phyloP scores from a whole-genome alignment of 768 basidiomycete species.

The Tremella yokohamensis region DNA sequence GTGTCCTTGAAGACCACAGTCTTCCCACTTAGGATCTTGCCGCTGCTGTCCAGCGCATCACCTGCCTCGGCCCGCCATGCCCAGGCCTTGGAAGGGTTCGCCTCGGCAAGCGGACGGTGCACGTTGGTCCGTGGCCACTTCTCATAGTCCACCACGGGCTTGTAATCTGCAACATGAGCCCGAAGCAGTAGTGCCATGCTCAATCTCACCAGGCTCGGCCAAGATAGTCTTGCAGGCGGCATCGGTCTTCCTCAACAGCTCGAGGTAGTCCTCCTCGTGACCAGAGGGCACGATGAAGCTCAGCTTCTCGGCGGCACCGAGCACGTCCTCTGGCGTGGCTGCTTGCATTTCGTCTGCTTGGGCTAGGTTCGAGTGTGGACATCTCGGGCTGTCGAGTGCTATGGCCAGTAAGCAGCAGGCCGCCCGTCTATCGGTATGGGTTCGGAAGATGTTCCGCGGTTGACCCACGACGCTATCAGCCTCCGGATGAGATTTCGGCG shows the following conservation, averaged over 20 bases:
- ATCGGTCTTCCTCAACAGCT: slow-evolving; percentile 31
- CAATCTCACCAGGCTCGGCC: slow-evolving; percentile 14
- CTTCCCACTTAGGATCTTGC: slow-evolving; percentile 49
- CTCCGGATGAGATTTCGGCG: too few relatives aligned
- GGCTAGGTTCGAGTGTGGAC: too few relatives aligned
- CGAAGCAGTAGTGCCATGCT: not conserved
- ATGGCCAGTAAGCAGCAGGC: too few relatives aligned
- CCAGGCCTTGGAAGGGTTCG: slow-evolving; percentile 34
- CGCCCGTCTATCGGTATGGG: too few relatives aligned
- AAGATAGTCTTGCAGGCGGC: slow-evolving; percentile 17
- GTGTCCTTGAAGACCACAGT: slow-evolving; percentile 56
- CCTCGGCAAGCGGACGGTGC: slow-evolving; percentile 24
- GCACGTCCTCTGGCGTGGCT: slow-evolving; percentile 6
- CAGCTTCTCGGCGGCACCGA: slow-evolving; percentile 19
- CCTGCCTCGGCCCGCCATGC: slow-evolving; percentile 26
- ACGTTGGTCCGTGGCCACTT: slow-evolving; percentile 34
- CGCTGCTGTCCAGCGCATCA: slow-evolving; percentile 3
- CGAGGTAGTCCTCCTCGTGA: slow-evolving; percentile 32
- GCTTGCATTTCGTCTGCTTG: too few relatives aligned
- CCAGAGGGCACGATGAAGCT: slow-evolving; percentile 22
- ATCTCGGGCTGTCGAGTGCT: too few relatives aligned
- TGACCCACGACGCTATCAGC: too few relatives aligned
- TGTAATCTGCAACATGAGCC: slow-evolving; percentile 25
- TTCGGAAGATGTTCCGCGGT: too few relatives aligned
- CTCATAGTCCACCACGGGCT: slow-evolving; percentile 24